A percentile compares a stretch with the other conserved stretches of the same genome.
Conservation (phyloP, 495 filamentous ascomycete species). For the Aspergillus olivimuriae region DNA sequence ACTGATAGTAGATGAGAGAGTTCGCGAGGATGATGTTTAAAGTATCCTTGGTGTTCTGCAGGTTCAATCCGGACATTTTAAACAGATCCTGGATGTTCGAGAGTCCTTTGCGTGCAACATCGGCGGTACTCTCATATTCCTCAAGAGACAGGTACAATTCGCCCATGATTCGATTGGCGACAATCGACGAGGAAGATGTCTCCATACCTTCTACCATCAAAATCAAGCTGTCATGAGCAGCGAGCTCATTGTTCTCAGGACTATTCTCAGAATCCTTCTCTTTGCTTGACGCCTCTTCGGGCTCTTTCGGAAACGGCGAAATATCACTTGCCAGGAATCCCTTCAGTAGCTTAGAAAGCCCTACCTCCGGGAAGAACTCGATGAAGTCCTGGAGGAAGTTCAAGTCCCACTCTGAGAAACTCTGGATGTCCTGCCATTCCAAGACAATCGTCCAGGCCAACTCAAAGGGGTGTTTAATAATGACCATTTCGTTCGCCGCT, state of each 20-base stretch:
- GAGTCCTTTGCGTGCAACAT: slow-evolving; percentile 67
- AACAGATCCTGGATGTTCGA: slow-evolving; percentile 53
- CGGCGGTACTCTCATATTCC: slow-evolving; percentile 79
- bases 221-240: slow-evolving; percentile 65
- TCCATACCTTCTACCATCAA: slow-evolving; percentile 81
- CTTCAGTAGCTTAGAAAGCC: slow-evolving; percentile 70
- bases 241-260: slow-evolving; percentile 42
- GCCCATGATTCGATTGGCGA: slow-evolving; percentile 78
- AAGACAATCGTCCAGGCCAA: slow-evolving; percentile 86
- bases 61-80: slow-evolving; percentile 54
- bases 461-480: slow-evolving; percentile 87
- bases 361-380: slow-evolving; percentile 75
- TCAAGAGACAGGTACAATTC: slow-evolving; percentile 81
- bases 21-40: slow-evolving; percentile 73
- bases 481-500: slow-evolving; percentile 83
- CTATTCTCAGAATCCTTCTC: slow-evolving; percentile 19
- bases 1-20: slow-evolving; percentile 77
- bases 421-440: slow-evolving; percentile 79
- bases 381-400: slow-evolving; percentile 72
- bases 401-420: slow-evolving; percentile 64
- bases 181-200: slow-evolving; percentile 59
- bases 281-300: slow-evolving; percentile 19
- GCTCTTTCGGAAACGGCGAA: slow-evolving; percentile 64
- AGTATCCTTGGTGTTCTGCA: slow-evolving; percentile 63
- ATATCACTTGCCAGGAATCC: slow-evolving; percentile 78